These are phyloP conservation scores for Calcarisporium arbuscula DNA, from an alignment of 2,329 filamentous ascomycete genomes.

Conservation along the genomic window DNA sequence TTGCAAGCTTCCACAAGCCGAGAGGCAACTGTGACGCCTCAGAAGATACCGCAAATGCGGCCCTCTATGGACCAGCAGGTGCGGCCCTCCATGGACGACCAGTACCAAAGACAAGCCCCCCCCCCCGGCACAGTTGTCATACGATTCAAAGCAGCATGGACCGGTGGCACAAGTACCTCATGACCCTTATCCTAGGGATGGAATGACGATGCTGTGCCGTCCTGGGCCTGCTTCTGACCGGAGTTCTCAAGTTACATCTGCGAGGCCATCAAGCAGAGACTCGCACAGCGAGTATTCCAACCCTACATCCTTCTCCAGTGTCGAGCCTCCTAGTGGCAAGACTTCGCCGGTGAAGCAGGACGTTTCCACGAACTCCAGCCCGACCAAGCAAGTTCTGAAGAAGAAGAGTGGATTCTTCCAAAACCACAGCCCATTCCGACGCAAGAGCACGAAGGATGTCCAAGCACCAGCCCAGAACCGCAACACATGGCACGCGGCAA, in stretches of 20 bases:
- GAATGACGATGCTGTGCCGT: conserved; percentile 95
- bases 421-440: conserved; percentile 83
- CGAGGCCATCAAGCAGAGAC: conserved; percentile 75
- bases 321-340: conserved; percentile 69
- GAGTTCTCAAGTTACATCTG: conserved; percentile 46
- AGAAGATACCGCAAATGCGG: conserved; percentile 31
- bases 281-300: conserved; percentile 88
- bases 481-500: conserved; percentile 53
- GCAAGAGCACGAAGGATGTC: conserved; percentile 78
- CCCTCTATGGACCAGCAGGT: conserved; percentile 9
- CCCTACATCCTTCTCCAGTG: conserved; percentile 80
- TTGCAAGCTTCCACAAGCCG: conserved; percentile 43
- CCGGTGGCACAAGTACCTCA: conserved; percentile 70
- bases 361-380: conserved; percentile 38
- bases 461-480: conserved; percentile 37
- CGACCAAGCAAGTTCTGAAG: conserved; percentile 62
- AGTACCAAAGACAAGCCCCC: conserved; percentile 11
- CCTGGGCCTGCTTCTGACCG: conserved; percentile 58
- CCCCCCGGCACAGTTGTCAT: conserved; percentile 20
- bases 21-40: conserved; percentile 46
- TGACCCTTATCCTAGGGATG: conserved; percentile 89
- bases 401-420: conserved; percentile 86
- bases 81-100: conserved; percentile 13
- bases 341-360: conserved; percentile 67
- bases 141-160: conserved; percentile 48